These are phyloP conservation scores for Cystobasidium onofrii DNA, from an alignment of 768 basidiomycete genomes.

Conservation along the genomic window DNA sequence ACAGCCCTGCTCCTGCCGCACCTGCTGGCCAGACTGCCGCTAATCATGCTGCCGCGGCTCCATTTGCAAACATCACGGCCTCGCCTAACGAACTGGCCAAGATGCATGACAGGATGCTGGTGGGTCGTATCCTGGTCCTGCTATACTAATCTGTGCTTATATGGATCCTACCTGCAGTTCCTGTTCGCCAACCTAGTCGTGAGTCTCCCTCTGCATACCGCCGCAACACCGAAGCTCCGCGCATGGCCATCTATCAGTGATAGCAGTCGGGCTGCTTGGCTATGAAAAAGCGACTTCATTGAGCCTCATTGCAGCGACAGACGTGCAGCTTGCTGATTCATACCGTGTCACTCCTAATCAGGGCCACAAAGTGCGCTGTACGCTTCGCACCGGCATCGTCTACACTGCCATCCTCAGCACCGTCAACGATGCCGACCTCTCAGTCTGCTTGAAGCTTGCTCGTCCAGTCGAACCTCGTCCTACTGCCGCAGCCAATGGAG, in stretches of 20 bases:
- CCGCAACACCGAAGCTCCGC: neutral
- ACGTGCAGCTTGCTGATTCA: neutral
- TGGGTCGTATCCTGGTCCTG: neutral
- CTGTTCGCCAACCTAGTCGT: constrained; percentile 21
- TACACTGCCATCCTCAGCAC: constrained; percentile 40
- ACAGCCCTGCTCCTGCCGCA: neutral
- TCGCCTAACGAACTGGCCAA: constrained; percentile 14
- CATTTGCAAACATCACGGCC: constrained; percentile 8
- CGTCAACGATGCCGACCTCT: constrained; percentile 34
- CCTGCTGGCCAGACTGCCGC: neutral
- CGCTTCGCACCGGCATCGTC: constrained; percentile 29
- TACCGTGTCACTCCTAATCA: neutral
- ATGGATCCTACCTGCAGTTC: constrained; percentile 9
- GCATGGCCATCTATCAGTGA: neutral
- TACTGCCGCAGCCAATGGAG: neutral
- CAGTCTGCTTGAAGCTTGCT: constrained; percentile 39
- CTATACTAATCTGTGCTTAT: neutral
- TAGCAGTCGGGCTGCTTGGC: neutral
- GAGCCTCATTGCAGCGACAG: neutral
- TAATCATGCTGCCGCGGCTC: constrained; percentile 1
- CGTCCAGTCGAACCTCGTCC: constrained; percentile 6
- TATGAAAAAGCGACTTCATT: neutral
- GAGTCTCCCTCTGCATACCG: neutral
- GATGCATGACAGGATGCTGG: constrained; percentile 30
- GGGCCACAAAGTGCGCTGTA: constrained; percentile 38